Evolutionary conservation across 345 rosid genomes (phyloP), one percentile per base, ranked within the genome.

Genomic region (Gynandropsis gynandra): DNA sequence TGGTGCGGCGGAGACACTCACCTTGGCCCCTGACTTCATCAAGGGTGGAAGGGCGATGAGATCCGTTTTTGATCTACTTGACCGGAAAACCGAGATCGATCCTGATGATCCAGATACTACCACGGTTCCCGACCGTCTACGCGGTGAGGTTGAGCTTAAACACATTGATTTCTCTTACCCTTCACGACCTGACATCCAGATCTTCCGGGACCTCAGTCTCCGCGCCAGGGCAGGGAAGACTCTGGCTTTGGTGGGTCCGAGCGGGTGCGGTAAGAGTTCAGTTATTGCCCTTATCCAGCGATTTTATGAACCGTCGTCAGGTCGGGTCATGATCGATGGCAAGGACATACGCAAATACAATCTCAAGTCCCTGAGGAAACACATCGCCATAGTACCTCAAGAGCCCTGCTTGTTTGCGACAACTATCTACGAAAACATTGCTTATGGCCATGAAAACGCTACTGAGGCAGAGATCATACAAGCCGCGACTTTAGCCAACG

Each of bases 201-300:
- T 92, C 16, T 87, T 92, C 76, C 86, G 78, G 5, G 98, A 92
- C 68, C 79, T 92, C 31, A 76, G 66, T 54, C 83, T 92, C 31
- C 82, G 93, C 5, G 96, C 93, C 20, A 73, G 96, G 60, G 88
- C 98, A 1, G 98, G 93, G 31, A 87, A 85, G 60, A 87, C 81
- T 52, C 89, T 92, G 35, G 98, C 98, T 29, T 95, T 92, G 7
- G 96, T 92, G 0, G 98, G 98, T 60, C 95, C 98, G 5, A 92
- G 98, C 62, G 98, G 98, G 4, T 92, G 96, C 8, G 98, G 98
- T 4, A 87, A 92, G 70, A 92, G 98, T 72, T 87, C 98, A 1
- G 93, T 87, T 48, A 74, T 92, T 55, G 68, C 98, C 24, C 87
- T 92, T 8, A 42, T 87, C 35, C 83, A 80, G 49, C 68, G 96